Evolutionary conservation across 257 asterid species (phyloP).

Genomic region (Penstemon davidsonii): DNA sequence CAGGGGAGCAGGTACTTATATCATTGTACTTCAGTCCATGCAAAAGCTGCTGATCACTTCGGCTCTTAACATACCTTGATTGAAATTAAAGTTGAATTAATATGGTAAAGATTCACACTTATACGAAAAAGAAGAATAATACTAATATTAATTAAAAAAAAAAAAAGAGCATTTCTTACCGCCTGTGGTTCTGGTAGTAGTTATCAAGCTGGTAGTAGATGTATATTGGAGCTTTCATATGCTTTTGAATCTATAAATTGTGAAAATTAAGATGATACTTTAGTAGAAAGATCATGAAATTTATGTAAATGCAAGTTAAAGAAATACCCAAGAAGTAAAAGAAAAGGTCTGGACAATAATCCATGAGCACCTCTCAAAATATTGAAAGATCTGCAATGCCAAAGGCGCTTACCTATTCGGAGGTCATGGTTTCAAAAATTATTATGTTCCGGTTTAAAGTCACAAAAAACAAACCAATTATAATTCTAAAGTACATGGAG

Average conservation of each 20-base stretch:
- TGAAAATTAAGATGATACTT: not conserved
- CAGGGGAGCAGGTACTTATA: constrained; percentile 60
- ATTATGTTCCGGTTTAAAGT: constrained; percentile 1
- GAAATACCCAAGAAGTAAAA: not conserved
- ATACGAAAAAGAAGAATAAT: constrained; percentile 1
- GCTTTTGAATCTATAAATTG: constrained; percentile 47
- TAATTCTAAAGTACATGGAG: not conserved
- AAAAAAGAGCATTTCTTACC: constrained; percentile 39
- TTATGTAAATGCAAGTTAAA: constrained; percentile 5
- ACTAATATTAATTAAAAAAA: constrained; percentile 5
- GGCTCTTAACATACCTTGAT: constrained; percentile 72
- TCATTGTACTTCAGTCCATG: constrained; percentile 50
- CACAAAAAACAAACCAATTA: not conserved
- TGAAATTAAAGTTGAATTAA: constrained; percentile 22
- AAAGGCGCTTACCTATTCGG: not conserved
- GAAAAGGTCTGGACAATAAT: not conserved
- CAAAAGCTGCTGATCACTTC: constrained; percentile 66
- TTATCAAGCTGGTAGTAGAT: constrained; percentile 81
- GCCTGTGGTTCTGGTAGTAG: constrained; percentile 80
- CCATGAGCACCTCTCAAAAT: not conserved
- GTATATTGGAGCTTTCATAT: constrained; percentile 74
- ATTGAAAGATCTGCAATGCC: not conserved
- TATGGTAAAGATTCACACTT: not conserved
- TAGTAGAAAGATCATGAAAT: not conserved
- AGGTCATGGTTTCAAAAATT: not conserved